Evolutionary conservation across 2,329 filamentous ascomycete genomes (phyloP).

Genomic region (Calonectria naviculata): DNA sequence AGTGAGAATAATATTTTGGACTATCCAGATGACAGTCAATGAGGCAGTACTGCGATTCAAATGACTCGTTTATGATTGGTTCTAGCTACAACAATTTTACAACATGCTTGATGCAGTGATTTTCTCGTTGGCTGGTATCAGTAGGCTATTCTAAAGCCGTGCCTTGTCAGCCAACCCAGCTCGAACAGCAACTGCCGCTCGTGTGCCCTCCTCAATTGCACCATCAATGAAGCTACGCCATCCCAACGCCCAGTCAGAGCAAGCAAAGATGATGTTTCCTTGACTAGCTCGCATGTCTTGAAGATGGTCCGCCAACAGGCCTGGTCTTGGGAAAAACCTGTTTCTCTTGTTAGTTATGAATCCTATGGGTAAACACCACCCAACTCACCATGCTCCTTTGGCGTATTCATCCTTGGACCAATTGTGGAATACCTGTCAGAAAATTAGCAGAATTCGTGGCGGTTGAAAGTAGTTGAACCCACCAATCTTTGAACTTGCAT

Average conservation of each 20-base stretch:
- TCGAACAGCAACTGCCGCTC: constrained; percentile 37
- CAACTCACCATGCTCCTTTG: constrained; percentile 52
- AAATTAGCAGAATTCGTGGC: accelerated
- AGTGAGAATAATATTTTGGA: no score
- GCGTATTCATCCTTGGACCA: constrained; percentile 60
- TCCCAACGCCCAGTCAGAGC: constrained; percentile 59
- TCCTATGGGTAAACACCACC: accelerated
- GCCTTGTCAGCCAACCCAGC: not conserved
- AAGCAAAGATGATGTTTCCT: constrained; percentile 58
- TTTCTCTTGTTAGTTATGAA: not conserved
- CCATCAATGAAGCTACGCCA: constrained; percentile 64
- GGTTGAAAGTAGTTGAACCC: not conserved
- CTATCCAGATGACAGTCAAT: no score
- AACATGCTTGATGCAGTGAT: no score
- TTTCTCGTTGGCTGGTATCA: no score
- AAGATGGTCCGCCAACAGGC: constrained; percentile 50
- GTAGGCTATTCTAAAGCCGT: not conserved
- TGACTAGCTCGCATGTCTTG: constrained; percentile 53
- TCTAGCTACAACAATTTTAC: no score
- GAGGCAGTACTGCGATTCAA: no score
- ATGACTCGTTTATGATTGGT: no score
- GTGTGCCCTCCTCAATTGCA: constrained; percentile 56
- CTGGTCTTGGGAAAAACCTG: constrained; percentile 52
- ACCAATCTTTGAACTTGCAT: constrained; percentile 45
- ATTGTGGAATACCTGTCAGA: constrained; percentile 56